phyloP scores from a whole-genome alignment of 305 asterid species.

The Fraxinus platypoda region DNA sequence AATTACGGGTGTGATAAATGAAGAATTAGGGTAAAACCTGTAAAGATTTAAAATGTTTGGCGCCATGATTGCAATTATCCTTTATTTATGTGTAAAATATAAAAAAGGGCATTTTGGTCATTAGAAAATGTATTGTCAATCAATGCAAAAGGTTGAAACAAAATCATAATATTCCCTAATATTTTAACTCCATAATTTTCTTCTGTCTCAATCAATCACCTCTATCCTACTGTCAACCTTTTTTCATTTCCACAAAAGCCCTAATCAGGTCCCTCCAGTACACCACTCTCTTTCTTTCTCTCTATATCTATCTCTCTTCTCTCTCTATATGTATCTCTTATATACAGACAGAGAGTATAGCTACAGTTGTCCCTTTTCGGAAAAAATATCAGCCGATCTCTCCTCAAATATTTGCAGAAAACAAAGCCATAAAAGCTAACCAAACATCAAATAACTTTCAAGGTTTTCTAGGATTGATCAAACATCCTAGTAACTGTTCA shows the following conservation, averaged over 20 bases:
- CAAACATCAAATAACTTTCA: constrained; percentile 35
- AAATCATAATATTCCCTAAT: constrained; percentile 51
- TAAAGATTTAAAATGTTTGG: too few relatives aligned
- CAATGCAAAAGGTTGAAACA: constrained; percentile 50
- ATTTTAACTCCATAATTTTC: constrained; percentile 25
- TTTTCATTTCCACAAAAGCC: constrained; percentile 59
- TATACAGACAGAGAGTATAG: constrained; percentile 5
- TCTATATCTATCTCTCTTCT: too few relatives aligned
- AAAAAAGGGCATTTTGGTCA: constrained; percentile 34
- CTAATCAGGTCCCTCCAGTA: constrained; percentile 40
- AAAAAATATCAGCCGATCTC: constrained; percentile 40
- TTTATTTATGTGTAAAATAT: too few relatives aligned
- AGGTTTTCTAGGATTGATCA: constrained; percentile 48
- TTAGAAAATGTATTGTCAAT: constrained; percentile 51
- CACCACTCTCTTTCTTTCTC: background rate
- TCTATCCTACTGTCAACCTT: constrained; percentile 40
- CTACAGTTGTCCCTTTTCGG: constrained; percentile 45
- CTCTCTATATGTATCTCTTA: background rate
- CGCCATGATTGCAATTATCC: too few relatives aligned
- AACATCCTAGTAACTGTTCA: constrained; percentile 16
- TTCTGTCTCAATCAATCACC: constrained; percentile 42
- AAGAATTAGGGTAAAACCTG: background rate
- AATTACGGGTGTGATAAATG: background rate
- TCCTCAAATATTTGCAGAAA: constrained; percentile 32
- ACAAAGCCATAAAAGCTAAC: constrained; percentile 44